These are phyloP conservation scores for Pseudoturritis turrita DNA, from an alignment of 345 rosid species.

Conservation along the genomic window DNA sequence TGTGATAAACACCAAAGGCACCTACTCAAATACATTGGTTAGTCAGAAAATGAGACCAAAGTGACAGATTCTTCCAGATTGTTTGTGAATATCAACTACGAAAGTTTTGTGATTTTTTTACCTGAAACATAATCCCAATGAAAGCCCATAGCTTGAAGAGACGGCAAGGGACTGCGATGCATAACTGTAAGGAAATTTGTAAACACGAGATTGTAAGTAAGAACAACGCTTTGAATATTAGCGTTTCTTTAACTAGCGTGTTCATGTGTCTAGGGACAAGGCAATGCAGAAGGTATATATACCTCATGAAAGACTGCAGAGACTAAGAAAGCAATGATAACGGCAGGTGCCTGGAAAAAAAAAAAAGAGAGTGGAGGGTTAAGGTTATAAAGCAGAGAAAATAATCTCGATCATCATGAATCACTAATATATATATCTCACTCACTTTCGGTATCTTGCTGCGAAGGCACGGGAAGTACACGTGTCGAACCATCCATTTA, in stretches of 20 bases:
- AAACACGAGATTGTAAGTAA: neutral
- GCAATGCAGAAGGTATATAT: constrained; percentile 8
- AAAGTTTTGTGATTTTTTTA: constrained; percentile 12
- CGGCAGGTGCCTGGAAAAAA: constrained; percentile 56
- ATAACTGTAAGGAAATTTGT: constrained; percentile 47
- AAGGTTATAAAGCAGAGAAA: constrained; percentile 10
- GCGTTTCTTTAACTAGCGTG: neutral
- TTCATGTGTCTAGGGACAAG: neutral
- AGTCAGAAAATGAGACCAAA: neutral
- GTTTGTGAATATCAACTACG: neutral
- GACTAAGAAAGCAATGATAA: constrained; percentile 69
- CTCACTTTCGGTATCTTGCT: constrained; percentile 73
- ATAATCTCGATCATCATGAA: constrained; percentile 44
- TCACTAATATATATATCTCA: constrained; percentile 7
- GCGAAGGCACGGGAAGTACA: constrained; percentile 88
- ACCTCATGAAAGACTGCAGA: constrained; percentile 99
- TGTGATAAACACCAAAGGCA: constrained; percentile 82
- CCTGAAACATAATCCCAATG: constrained; percentile 97
- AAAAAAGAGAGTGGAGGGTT: neutral
- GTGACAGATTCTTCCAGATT: neutral
- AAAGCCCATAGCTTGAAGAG: constrained; percentile 94
- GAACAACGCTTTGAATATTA: neutral
- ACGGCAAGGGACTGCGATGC: constrained; percentile 96
- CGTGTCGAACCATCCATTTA: constrained; percentile 98
- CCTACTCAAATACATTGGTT: constrained; percentile 38